Conservation (phyloP, 1,284 basidiomycete genomes). For the Rhizoctonia solani region DNA sequence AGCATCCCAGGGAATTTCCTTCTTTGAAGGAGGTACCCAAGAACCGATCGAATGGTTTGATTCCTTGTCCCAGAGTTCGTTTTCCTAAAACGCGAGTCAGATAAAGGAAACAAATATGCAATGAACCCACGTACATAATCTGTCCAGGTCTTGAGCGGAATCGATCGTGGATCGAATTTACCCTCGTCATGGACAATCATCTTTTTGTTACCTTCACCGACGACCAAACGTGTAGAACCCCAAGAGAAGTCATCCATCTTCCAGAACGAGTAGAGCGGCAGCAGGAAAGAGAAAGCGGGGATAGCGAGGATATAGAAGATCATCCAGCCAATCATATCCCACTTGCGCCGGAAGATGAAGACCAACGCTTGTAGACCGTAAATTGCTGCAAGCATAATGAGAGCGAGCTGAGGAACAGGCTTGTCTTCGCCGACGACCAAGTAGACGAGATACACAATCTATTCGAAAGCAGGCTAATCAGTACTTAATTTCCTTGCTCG, state of each 20-base stretch:
- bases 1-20: slow-evolving; percentile 73
- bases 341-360: slow-evolving; percentile 84
- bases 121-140: slow-evolving; percentile 68
- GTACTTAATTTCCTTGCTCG: background rate
- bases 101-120: slow-evolving; percentile 15
- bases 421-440: slow-evolving; percentile 66
- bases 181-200: slow-evolving; percentile 96
- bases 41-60: slow-evolving; percentile 89
- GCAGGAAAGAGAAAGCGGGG: slow-evolving; percentile 88
- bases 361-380: slow-evolving; percentile 90
- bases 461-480: background rate
- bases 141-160: slow-evolving; percentile 95
- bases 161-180: slow-evolving; percentile 89
- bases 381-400: slow-evolving; percentile 90
- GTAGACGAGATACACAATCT: slow-evolving; percentile 89
- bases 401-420: slow-evolving; percentile 73
- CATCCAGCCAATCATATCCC: slow-evolving; percentile 99
- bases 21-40: slow-evolving; percentile 73
- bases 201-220: slow-evolving; percentile 95
- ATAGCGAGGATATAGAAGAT: slow-evolving; percentile 93
- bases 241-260: slow-evolving; percentile 99
- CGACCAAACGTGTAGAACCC: slow-evolving; percentile 92
- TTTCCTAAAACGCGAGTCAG: slow-evolving; percentile 60
- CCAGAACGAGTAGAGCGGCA: slow-evolving; percentile 98
- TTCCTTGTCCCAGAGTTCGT: slow-evolving; percentile 96